These are phyloP conservation scores for Solanum pinnatisectum DNA, from an alignment of 257 asterid species.

Conservation along the genomic window DNA sequence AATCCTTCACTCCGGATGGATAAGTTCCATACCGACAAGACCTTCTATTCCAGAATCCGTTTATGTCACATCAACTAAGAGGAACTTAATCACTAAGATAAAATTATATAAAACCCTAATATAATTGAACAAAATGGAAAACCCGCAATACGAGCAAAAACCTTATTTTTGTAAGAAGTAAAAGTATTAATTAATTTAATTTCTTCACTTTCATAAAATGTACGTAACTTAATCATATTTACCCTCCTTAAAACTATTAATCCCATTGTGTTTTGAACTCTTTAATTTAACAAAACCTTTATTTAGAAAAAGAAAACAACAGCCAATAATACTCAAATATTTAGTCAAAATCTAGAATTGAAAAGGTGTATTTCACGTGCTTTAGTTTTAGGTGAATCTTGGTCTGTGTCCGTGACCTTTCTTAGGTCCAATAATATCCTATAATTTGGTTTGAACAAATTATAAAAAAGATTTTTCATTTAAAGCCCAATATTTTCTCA, in stretches of 20 bases:
- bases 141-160: too few relatives aligned
- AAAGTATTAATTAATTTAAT: not conserved
- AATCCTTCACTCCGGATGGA: too few relatives aligned
- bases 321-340: not conserved
- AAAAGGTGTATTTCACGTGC: not conserved
- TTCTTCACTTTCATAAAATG: not conserved
- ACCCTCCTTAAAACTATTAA: not conserved
- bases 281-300: not conserved
- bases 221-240: not conserved
- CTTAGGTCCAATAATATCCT: not conserved
- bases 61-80: too few relatives aligned
- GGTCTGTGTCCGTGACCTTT: constrained; percentile 3
- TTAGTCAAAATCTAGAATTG: constrained; percentile 7
- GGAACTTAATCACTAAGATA: too few relatives aligned
- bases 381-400: not conserved
- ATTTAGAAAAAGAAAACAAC: not conserved
- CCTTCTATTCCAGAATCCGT: rapidly evolving
- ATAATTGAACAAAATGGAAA: too few relatives aligned
- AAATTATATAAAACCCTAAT: too few relatives aligned
- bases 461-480: not conserved
- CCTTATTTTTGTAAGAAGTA: too few relatives aligned
- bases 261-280: not conserved
- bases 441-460: not conserved
- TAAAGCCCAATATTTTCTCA: not conserved
- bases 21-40: too few relatives aligned